phyloP scores from a whole-genome alignment of 2,329 filamentous ascomycete genomes.

The Dactylonectria estremocensis region DNA sequence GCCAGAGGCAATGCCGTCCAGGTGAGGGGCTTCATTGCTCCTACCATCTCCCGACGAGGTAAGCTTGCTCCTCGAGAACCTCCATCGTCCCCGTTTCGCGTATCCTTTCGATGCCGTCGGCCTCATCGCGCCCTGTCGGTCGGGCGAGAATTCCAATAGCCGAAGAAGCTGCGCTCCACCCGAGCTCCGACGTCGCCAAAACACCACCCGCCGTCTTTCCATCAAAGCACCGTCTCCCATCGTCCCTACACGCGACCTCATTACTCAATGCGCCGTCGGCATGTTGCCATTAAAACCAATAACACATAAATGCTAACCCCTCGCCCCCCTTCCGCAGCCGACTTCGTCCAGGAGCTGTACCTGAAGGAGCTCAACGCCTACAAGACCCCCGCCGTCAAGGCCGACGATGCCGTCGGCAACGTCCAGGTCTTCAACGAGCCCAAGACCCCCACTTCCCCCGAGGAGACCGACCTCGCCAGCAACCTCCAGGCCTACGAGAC shows the following conservation, averaged over 20 bases:
- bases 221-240: conserved; percentile 5
- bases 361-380: conserved; percentile 95
- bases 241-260: not conserved
- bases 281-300: conserved; percentile 8
- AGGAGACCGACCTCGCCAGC: conserved; percentile 92
- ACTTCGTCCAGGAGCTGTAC: conserved; percentile 98
- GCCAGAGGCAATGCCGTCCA: conserved; percentile 60
- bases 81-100: conserved; percentile 4
- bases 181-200: conserved; percentile 47
- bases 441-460: conserved; percentile 87
- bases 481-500: conserved; percentile 95
- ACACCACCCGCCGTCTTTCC: conserved; percentile 16
- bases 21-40: conserved; percentile 72
- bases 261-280: not conserved
- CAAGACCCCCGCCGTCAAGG: conserved; percentile 88
- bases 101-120: conserved; percentile 6
- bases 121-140: conserved; percentile 25
- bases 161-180: conserved; percentile 49
- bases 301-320: conserved; percentile 46
- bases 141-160: conserved; percentile 44
- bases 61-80: conserved; percentile 53
- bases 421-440: conserved; percentile 90
- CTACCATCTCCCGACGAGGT: conserved; percentile 75
- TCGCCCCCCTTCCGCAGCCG: conserved; percentile 72
- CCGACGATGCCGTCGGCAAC: conserved; percentile 88